Evolutionary conservation across 768 basidiomycete genomes (phyloP).

Genomic region (Lentinula sp.): DNA sequence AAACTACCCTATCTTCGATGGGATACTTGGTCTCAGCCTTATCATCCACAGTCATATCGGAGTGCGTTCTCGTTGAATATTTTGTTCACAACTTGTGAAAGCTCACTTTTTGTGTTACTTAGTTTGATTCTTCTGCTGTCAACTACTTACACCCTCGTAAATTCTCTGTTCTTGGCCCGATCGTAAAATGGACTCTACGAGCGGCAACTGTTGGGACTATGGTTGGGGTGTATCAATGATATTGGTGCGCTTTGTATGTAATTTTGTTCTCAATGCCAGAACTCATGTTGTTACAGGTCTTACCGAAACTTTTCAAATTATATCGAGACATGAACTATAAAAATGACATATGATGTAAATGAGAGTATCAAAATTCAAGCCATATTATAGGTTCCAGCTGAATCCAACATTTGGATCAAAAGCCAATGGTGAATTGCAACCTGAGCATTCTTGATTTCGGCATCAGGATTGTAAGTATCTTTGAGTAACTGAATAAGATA

Average conservation of each 20-base stretch:
- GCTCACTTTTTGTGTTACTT: background rate
- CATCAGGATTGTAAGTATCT: background rate
- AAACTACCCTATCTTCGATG: constrained; percentile 83
- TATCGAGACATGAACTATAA: too few relatives aligned
- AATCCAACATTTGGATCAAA: background rate
- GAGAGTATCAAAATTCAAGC: too few relatives aligned
- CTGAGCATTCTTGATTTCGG: background rate
- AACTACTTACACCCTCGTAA: constrained; percentile 95
- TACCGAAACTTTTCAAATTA: constrained; percentile 3
- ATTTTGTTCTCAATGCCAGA: background rate
- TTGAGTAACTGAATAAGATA: background rate
- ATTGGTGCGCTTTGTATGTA: constrained; percentile 56
- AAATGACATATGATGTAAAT: too few relatives aligned
- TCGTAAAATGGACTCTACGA: constrained; percentile 72
- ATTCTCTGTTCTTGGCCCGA: constrained; percentile 74
- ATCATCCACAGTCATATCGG: constrained; percentile 96
- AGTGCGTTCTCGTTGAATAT: constrained; percentile 32
- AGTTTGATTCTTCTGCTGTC: constrained; percentile 74
- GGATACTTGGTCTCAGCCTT: constrained; percentile 78
- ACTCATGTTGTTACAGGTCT: constrained; percentile 7
- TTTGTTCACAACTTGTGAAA: background rate
- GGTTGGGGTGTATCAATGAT: constrained; percentile 93
- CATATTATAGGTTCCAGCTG: background rate
- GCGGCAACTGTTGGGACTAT: constrained; percentile 74
- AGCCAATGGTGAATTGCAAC: background rate